A percentile compares a stretch with the other conserved stretches of the same genome.
Evolutionary conservation across 306 rosid species (phyloP).

Genomic region (Prunus salicina): DNA sequence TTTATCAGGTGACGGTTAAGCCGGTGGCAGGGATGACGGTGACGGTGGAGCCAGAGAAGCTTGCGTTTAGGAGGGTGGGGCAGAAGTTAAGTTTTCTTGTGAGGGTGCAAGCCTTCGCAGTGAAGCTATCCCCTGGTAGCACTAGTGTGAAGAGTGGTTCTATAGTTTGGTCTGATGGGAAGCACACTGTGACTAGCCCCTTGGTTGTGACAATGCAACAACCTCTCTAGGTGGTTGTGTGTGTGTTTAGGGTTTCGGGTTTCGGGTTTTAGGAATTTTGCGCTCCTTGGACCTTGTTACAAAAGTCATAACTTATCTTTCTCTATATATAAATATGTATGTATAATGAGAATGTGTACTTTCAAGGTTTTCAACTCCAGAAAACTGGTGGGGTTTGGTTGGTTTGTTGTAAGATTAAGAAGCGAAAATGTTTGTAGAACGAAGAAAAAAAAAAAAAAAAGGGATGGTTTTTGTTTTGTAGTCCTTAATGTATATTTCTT

Average conservation of each 20-base stretch:
- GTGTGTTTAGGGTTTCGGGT: constrained; percentile 7
- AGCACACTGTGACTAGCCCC: constrained; percentile 77
- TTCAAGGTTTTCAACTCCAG: constrained; percentile 34
- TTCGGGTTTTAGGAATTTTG: constrained; percentile 36
- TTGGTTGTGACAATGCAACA: constrained; percentile 88
- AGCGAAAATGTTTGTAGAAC: constrained; percentile 40
- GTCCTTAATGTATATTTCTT: neutral
- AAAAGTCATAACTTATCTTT: constrained; percentile 23
- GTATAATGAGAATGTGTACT: constrained; percentile 31
- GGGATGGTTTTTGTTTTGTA: constrained; percentile 12
- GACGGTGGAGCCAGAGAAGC: constrained; percentile 70
- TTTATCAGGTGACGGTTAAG: constrained; percentile 47
- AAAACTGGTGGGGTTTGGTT: constrained; percentile 48
- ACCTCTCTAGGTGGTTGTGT: constrained; percentile 44
- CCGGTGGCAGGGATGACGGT: constrained; percentile 57
- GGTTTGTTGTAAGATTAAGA: constrained; percentile 49
- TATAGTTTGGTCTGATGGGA: constrained; percentile 77
- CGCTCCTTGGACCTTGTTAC: constrained; percentile 12
- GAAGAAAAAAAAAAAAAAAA: constrained; percentile 2
- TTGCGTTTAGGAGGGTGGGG: constrained; percentile 63
- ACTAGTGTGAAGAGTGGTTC: constrained; percentile 61
- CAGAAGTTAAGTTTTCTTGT: constrained; percentile 82
- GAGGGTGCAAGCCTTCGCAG: constrained; percentile 62
- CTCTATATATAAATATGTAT: constrained; percentile 18
- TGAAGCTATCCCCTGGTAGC: constrained; percentile 72